A percentile compares a stretch with the other conserved stretches of the same genome.
Evolutionary conservation across 1,139 yeast genomes (phyloP).

Genomic region (Hemisphaericaspora subhashii): DNA sequence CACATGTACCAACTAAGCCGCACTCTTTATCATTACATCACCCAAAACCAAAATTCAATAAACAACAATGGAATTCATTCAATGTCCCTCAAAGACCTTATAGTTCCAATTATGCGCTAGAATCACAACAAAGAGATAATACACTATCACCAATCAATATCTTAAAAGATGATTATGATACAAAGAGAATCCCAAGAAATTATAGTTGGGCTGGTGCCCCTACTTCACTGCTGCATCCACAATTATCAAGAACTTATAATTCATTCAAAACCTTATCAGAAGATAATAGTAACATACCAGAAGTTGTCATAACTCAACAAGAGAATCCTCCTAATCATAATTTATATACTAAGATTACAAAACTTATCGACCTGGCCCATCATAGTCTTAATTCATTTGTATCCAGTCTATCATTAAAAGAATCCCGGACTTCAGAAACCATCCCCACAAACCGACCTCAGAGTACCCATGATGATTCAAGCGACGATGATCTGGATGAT

Average conservation of each 20-base stretch:
- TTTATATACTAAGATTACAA: constrained; percentile 15
- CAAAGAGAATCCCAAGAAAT: constrained; percentile 15
- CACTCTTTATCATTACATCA: not conserved
- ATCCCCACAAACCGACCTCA: not conserved
- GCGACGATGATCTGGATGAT: constrained; percentile 31
- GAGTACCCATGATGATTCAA: constrained; percentile 8
- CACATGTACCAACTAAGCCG: not conserved
- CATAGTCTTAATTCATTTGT: constrained; percentile 21
- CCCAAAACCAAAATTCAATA: constrained; percentile 19
- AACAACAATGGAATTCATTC: constrained; percentile 27
- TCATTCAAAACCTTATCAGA: constrained; percentile 20
- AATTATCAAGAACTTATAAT: constrained; percentile 21
- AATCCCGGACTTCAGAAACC: not conserved
- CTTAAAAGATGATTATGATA: constrained; percentile 30
- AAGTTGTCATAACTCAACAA: constrained; percentile 1
- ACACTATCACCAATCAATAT: constrained; percentile 29
- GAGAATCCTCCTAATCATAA: constrained; percentile 6
- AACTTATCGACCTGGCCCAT: constrained; percentile 18
- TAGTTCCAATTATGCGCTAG: constrained; percentile 14
- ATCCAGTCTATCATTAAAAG: constrained; percentile 9
- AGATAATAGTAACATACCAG: not conserved
- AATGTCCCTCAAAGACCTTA: constrained; percentile 7
- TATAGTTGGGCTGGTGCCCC: constrained; percentile 1
- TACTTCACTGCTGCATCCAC: not conserved
- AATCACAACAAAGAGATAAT: not conserved